A percentile compares a stretch with the other conserved stretches of the same genome.
Conservation (phyloP, 78 protist genomes). For the Abeoforma whisleri region DNA sequence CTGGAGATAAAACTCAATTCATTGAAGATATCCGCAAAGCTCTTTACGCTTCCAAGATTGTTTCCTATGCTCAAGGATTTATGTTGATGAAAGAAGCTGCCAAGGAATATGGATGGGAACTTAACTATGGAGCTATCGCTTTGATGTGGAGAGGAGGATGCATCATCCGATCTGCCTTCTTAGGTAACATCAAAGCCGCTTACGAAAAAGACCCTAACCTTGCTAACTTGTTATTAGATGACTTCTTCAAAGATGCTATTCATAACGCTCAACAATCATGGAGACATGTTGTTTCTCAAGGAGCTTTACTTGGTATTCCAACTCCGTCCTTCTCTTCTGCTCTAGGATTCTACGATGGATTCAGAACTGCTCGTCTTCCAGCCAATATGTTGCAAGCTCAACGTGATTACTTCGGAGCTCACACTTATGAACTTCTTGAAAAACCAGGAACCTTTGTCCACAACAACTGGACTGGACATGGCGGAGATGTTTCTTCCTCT, state of each 20-base stretch:
- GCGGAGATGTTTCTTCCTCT: conserved; percentile 19
- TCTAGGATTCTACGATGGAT: conserved; percentile 76
- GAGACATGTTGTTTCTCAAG: conserved; percentile 52
- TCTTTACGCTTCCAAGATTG: conserved; percentile 75
- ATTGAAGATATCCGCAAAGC: conserved; percentile 67
- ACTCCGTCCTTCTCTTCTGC: conserved; percentile 79
- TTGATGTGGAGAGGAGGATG: conserved; percentile 92
- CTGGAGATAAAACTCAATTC: conserved; percentile 55
- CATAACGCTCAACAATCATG: conserved; percentile 26
- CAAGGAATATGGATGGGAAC: conserved; percentile 53
- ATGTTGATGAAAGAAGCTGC: conserved; percentile 42
- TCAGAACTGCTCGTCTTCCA: conserved; percentile 67
- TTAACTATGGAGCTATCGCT: conserved; percentile 76
- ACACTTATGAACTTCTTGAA: conserved; percentile 75
- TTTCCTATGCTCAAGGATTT: conserved; percentile 68
- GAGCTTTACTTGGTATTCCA: conserved; percentile 65
- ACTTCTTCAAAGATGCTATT: conserved; percentile 47
- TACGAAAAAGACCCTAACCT: conserved; percentile 64
- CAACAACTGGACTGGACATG: conserved; percentile 67
- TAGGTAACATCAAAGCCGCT: conserved; percentile 76
- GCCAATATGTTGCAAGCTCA: conserved; percentile 86
- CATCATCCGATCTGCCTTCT: conserved; percentile 84
- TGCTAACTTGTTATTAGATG: conserved; percentile 64
- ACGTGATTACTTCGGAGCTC: conserved; percentile 90
- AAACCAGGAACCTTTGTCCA: conserved; percentile 61